Percentiles rank a stretch among this genome's conserved stretches.
phyloP scores from a whole-genome alignment of 148 eudicot species.

The Heliamphora exappendiculata region DNA sequence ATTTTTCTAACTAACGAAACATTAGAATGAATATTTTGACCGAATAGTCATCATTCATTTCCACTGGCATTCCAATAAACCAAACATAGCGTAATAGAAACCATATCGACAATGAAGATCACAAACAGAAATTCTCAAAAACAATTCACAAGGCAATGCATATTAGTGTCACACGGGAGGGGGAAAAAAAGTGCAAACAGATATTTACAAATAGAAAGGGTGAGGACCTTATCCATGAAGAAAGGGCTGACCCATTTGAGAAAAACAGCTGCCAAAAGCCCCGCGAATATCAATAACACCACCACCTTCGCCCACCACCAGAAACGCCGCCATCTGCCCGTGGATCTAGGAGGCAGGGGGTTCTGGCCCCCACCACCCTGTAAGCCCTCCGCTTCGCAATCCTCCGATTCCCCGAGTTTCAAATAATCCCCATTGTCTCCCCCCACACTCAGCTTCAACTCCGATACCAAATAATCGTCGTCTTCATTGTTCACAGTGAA shows the following conservation, averaged over 20 bases:
- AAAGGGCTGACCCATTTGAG: slow-evolving; percentile 77
- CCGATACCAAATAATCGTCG: slow-evolving; percentile 18
- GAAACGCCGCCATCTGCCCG: slow-evolving; percentile 29
- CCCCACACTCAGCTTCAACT: slow-evolving; percentile 15
- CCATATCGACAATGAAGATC: background rate
- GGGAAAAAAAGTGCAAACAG: background rate
- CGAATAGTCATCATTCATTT: no score
- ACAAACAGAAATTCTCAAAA: background rate
- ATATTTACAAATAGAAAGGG: background rate
- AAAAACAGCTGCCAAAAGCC: slow-evolving; percentile 46
- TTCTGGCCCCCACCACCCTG: slow-evolving; percentile 11
- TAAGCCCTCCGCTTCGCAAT: background rate
- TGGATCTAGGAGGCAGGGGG: slow-evolving; percentile 5
- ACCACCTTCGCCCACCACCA: slow-evolving; percentile 68
- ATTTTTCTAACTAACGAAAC: no score
- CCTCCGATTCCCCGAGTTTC: slow-evolving; percentile 14
- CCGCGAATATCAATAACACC: slow-evolving; percentile 38
- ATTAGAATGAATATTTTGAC: no score
- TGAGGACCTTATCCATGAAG: slow-evolving; percentile 63
- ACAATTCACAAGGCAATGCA: no score
- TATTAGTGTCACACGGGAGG: background rate
- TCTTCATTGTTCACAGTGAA: slow-evolving; percentile 9
- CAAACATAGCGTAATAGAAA: no score
- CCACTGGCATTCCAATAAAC: no score
- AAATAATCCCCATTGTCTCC: slow-evolving; percentile 38